Percentiles rank a stretch among this genome's conserved stretches.
Evolutionary conservation across 768 basidiomycete genomes (phyloP).

Genomic region (Tricholoma sp.): DNA sequence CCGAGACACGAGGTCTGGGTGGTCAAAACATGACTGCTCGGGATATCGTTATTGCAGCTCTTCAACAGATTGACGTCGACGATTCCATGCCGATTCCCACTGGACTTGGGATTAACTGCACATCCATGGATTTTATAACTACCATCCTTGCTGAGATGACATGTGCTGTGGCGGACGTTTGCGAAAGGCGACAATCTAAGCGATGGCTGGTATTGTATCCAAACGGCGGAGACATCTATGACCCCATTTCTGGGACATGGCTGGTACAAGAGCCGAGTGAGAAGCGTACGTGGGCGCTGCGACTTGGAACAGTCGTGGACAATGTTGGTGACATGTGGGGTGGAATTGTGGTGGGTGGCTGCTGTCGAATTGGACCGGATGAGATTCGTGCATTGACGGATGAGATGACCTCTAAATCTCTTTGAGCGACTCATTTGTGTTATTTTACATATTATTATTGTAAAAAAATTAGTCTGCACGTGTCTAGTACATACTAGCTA

Average conservation of each 20-base stretch:
- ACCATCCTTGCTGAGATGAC: conserved; percentile 35
- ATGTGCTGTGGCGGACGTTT: conserved; percentile 10
- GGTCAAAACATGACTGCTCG: conserved; percentile 22
- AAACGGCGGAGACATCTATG: conserved; percentile 58
- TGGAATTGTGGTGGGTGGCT: conserved; percentile 61
- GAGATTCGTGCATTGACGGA: conserved; percentile 34
- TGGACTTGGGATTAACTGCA: conserved; percentile 76
- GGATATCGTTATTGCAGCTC: conserved; percentile 41
- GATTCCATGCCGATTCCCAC: conserved; percentile 30
- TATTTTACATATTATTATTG: too few relatives aligned
- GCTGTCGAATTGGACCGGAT: conserved; percentile 55
- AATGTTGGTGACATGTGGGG: conserved; percentile 24
- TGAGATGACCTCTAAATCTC: too few relatives aligned
- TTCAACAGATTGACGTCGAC: conserved; percentile 15
- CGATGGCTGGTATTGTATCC: conserved; percentile 69
- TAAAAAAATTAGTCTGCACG: too few relatives aligned
- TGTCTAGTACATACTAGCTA: too few relatives aligned
- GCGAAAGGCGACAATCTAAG: conserved; percentile 8
- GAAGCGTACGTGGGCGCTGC: conserved; percentile 31
- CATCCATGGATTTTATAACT: conserved; percentile 40
- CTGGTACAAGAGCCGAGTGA: conserved; percentile 7
- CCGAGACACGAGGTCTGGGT: conserved; percentile 29
- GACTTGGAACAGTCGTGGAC: conserved; percentile 21
- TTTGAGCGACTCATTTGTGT: too few relatives aligned
- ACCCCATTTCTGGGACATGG: conserved; percentile 44